phyloP scores from a whole-genome alignment of 2,329 filamentous ascomycete genomes.

The Thelonectria olida region DNA sequence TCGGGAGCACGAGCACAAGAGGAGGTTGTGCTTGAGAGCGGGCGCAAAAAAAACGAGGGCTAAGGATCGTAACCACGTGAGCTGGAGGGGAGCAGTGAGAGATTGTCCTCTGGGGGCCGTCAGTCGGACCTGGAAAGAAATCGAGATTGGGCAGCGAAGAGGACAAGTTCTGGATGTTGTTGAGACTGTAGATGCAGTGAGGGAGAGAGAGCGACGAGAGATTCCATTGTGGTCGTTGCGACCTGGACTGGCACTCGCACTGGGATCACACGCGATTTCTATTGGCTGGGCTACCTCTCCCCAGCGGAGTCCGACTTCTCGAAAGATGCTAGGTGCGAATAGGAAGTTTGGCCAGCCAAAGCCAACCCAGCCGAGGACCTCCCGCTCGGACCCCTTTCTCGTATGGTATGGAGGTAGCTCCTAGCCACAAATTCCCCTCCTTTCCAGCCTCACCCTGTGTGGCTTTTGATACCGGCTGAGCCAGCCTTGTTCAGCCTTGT shows the following conservation, averaged over 20 bases:
- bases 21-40: background rate
- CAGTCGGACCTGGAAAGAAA: background rate
- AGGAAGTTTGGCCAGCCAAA: too few species aligned
- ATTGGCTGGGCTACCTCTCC: slow-evolving; percentile 21
- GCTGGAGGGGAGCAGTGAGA: background rate
- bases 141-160: background rate
- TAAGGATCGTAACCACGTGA: background rate
- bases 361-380: too few species aligned
- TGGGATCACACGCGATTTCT: slow-evolving; percentile 9
- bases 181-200: slow-evolving; percentile 14
- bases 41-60: background rate
- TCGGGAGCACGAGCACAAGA: background rate
- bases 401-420: slow-evolving; percentile 39
- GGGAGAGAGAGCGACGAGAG: slow-evolving; percentile 6
- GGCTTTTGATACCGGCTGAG: background rate
- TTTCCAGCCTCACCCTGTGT: background rate
- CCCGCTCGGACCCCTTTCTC: slow-evolving; percentile 28
- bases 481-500: slow-evolving; percentile 25
- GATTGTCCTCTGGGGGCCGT: background rate
- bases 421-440: background rate
- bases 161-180: background rate
- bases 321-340: background rate
- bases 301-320: background rate
- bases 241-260: slow-evolving; percentile 27
- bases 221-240: slow-evolving; percentile 27